A percentile compares a stretch with the other conserved stretches of the same genome.
These are phyloP conservation scores for Trichoderma guizhouense DNA, from an alignment of 2,329 filamentous ascomycete genomes.

Conservation along the genomic window DNA sequence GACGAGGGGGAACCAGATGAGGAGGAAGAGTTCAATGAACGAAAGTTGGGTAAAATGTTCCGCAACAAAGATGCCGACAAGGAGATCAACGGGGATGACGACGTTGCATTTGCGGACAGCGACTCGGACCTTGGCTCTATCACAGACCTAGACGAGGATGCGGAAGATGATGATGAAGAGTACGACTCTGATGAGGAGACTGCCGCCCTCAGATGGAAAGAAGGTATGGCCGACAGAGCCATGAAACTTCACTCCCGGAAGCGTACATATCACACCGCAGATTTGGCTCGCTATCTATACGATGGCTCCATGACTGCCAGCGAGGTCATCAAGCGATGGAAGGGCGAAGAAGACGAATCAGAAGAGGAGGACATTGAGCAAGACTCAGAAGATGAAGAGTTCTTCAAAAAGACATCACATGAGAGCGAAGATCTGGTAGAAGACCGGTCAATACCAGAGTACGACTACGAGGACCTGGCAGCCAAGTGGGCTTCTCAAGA, in stretches of 20 bases:
- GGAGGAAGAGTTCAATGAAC: conserved; percentile 56
- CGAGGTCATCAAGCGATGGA: conserved; percentile 78
- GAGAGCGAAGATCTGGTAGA: conserved; percentile 71
- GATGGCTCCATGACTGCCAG: conserved; percentile 71
- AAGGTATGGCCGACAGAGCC: conserved; percentile 75
- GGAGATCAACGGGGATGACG: conserved; percentile 55
- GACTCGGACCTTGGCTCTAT: conserved; percentile 94
- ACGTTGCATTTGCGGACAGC: conserved; percentile 89
- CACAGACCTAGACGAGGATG: conserved; percentile 52
- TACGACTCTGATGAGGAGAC: conserved; percentile 63
- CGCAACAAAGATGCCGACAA: conserved; percentile 46
- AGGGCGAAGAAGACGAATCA: conserved; percentile 58
- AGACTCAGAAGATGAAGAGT: conserved; percentile 56
- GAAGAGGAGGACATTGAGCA: conserved; percentile 58
- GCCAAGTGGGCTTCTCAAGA: conserved; percentile 81
- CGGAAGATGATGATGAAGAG: conserved; percentile 50
- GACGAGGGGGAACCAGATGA: conserved; percentile 49
- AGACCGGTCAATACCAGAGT: conserved; percentile 73
- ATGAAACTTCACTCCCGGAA: conserved; percentile 66
- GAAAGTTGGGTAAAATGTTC: conserved; percentile 60
- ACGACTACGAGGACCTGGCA: conserved; percentile 77
- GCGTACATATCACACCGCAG: conserved; percentile 71
- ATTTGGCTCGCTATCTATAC: conserved; percentile 86
- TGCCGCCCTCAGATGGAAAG: conserved; percentile 78
- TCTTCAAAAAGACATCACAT: conserved; percentile 62